A percentile compares a stretch with the other conserved stretches of the same genome.
phyloP scores from a whole-genome alignment of 2,329 filamentous ascomycete species.

The Alternaria sp. region DNA sequence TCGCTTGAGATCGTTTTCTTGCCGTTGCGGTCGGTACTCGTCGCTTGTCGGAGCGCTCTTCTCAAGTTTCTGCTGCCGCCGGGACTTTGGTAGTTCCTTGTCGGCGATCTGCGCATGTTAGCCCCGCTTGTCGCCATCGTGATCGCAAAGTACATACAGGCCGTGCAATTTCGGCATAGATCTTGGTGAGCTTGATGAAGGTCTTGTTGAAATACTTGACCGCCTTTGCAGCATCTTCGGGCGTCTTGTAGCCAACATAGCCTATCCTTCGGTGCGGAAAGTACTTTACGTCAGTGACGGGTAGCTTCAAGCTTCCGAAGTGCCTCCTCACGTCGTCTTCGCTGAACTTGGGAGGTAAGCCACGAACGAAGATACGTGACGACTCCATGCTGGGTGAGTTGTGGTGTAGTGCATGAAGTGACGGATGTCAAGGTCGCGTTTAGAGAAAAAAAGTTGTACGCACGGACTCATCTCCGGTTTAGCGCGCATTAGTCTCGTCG shows the following conservation, averaged over 20 bases:
- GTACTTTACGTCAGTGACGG: constrained; percentile 91
- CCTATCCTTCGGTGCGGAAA: constrained; percentile 90
- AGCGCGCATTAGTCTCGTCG: constrained; percentile 6
- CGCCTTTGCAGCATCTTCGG: constrained; percentile 80
- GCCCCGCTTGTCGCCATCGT: constrained; percentile 21
- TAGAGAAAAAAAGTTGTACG: constrained; percentile 22
- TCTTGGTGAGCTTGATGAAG: constrained; percentile 95
- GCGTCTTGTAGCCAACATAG: constrained; percentile 90
- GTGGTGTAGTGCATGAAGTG: constrained; percentile 10
- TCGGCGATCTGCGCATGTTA: constrained; percentile 46
- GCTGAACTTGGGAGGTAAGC: constrained; percentile 83
- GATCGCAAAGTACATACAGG: constrained; percentile 64
- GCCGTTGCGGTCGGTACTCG: constrained; percentile 37
- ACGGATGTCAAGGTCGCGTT: constrained; percentile 11
- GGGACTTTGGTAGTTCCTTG: constrained; percentile 46
- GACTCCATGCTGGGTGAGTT: constrained; percentile 65
- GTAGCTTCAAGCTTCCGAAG: constrained; percentile 71
- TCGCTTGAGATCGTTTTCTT: constrained; percentile 66
- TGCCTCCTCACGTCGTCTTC: constrained; percentile 89
- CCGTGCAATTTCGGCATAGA: constrained; percentile 85
- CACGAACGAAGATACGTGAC: constrained; percentile 75
- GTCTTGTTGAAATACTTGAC: constrained; percentile 95
- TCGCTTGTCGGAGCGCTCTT: constrained; percentile 28
- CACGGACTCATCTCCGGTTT: constrained; percentile 14
- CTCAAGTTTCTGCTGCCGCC: constrained; percentile 42